Evolutionary conservation across 2,329 filamentous ascomycete genomes (phyloP).

Genomic region (Periconia sp.): DNA sequence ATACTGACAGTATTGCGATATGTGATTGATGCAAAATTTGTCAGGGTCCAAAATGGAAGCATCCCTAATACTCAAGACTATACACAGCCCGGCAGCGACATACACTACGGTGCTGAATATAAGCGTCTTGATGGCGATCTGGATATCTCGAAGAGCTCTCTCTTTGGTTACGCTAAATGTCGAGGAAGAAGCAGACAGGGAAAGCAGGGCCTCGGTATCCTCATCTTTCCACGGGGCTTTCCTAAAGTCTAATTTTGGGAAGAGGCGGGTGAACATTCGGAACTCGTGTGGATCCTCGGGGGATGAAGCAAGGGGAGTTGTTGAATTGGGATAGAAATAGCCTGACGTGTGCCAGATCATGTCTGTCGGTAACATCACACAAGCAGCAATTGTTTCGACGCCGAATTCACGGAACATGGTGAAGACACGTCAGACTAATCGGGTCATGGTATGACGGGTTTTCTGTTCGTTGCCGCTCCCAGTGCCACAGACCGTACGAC

Average conservation of each 20-base stretch:
- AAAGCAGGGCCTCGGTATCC: constrained; percentile 22
- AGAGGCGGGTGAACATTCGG: constrained; percentile 1
- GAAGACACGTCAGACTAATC: too few relatives aligned
- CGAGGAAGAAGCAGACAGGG: constrained; percentile 1
- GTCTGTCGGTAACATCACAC: too few relatives aligned
- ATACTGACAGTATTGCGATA: constrained; percentile 39
- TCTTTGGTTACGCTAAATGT: background rate
- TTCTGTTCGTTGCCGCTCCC: too few relatives aligned
- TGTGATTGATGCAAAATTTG: constrained; percentile 32
- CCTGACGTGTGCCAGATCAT: too few relatives aligned
- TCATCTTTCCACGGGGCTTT: constrained; percentile 15
- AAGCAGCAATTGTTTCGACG: too few relatives aligned
- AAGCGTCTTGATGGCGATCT: constrained; percentile 18
- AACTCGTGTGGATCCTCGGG: too few relatives aligned
- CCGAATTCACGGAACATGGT: too few relatives aligned
- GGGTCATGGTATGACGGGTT: too few relatives aligned
- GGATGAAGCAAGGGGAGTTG: too few relatives aligned
- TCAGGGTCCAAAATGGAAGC: constrained; percentile 24
- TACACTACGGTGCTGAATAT: constrained; percentile 26
- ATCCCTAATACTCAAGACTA: constrained; percentile 19
- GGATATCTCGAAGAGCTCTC: constrained; percentile 8
- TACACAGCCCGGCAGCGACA: constrained; percentile 18
- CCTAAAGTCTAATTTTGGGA: background rate
- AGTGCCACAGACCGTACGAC: too few relatives aligned
- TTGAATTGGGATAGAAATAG: too few relatives aligned